Conservation (phyloP, 2,329 filamentous ascomycete genomes). For the Ceratocystis lukuohia region DNA sequence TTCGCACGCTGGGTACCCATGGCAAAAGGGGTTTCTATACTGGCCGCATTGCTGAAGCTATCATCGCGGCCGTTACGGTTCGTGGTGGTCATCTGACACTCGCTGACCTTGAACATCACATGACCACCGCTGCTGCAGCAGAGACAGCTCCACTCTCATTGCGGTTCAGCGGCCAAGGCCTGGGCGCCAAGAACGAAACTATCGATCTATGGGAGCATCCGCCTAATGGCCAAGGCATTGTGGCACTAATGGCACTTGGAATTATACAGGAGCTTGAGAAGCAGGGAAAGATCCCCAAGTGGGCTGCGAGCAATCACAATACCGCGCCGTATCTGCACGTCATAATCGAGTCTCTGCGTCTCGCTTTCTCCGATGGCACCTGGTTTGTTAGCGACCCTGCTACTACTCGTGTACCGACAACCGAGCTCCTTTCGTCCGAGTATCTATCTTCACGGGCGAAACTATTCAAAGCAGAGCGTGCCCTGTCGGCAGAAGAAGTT, state of each 20-base stretch:
- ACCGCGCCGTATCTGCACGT: constrained; percentile 68
- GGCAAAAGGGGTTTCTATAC: constrained; percentile 88
- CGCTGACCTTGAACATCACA: constrained; percentile 68
- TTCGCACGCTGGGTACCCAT: constrained; percentile 60
- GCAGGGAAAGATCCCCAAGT: constrained; percentile 58
- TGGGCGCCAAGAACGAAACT: constrained; percentile 44
- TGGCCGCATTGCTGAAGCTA: constrained; percentile 65
- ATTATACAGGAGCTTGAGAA: constrained; percentile 79
- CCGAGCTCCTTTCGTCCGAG: constrained; percentile 52
- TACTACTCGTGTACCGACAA: constrained; percentile 53
- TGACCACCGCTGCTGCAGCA: constrained; percentile 43
- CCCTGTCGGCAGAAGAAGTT: constrained; percentile 49
- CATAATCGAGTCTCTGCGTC: constrained; percentile 73
- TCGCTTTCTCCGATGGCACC: constrained; percentile 76
- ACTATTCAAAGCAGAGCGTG: constrained; percentile 44
- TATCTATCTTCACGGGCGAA: constrained; percentile 61
- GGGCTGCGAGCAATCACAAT: constrained; percentile 63
- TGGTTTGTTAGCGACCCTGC: constrained; percentile 87
- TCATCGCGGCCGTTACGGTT: constrained; percentile 64
- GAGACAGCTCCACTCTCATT: constrained; percentile 75
- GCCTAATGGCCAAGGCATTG: constrained; percentile 90
- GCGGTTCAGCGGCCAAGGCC: constrained; percentile 54
- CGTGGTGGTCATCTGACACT: constrained; percentile 66
- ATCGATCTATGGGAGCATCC: constrained; percentile 93
- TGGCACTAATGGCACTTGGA: constrained; percentile 85